Base-by-base conservation (phyloP, 2,329 filamentous ascomycete genomes). In the Escovopsis weberi region DNA sequence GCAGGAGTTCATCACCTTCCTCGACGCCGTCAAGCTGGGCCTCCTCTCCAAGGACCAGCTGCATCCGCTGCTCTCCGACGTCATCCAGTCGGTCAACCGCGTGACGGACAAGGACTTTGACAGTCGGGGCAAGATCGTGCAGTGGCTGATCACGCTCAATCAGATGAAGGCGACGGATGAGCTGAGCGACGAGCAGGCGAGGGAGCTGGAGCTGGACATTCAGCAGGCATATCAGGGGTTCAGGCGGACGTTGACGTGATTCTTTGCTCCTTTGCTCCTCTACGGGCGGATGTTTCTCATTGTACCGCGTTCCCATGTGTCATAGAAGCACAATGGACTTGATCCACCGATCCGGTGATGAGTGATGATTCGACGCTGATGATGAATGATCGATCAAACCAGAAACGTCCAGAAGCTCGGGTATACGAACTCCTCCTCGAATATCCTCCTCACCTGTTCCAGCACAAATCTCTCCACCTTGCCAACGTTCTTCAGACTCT, bases 361-460 rank as follows among this genome's bases (percentile, higher is more conserved):
- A 23, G 23, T 23, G 23, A 23, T 23, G 23, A 23, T 23, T 23
- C 23, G 23, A 23, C 23, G 23, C 23, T 23, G 23, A 23, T 23
- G 23, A 23, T 23, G 23, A 23, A 6, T 32, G 8, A 32, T 32
- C 40, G 39, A 33, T 55, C 63, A 94, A 37, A 96, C 81, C 53
- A 98, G 66, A 61, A 96, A 95, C 1, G 89, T 96, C 88, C 89
- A 96, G 63, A 93, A 96, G 62, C 88, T 95, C 37, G 91, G 91
- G 65, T 94, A 96, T 48, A 96, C 88, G 65, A 96, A 91, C 61
- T 98, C 91, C 58, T 96, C 91, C 63, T 98, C 91, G 56, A 98
- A 96, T 53, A 98, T 96, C 56, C 87, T 77, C 58, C 89, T 79
- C 48, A 98, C 91, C 63, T 96, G 89, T 60, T 96, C 89, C 46